Evolutionary conservation across 371 early-diverging fungal genomes (phyloP), one percentile per base, ranked within the genome.

Genomic region (Mucor mucedo): DNA sequence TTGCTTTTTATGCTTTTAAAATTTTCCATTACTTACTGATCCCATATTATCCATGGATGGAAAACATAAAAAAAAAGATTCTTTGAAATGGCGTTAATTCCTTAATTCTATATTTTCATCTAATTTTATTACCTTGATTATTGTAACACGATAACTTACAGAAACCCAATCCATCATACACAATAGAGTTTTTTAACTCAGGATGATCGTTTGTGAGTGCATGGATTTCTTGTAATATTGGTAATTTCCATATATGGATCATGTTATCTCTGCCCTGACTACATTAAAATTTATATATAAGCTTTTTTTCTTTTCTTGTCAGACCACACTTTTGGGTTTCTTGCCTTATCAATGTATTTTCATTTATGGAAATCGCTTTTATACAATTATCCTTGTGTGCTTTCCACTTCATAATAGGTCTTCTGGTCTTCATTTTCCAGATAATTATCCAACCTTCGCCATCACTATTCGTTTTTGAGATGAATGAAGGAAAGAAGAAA

Each of bases 211-310:
- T 45, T 32, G 42, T 21, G 21, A 9, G 28, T 14, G 48, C 27
- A 27, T n/a, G 6, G 48, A 47, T n/a, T 62, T 58, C 55, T 29
- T 62, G 55, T 14, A 63, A 41, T 5, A 39, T 45, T 2, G 50
- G 32, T 5, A 79, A 54, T 60, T 77, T 55, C 84, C 84, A 84
- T 13, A 80, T 58, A 62, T 82, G 68, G 28, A 84, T 73, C 42
- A 42, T 58, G 61, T 80, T 75, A 66, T 84, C 84, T 70, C 84
- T 65, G 5, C 84, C 82, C 42, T 84, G 82, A 58, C 84, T 84
- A 61, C 41, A 38, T 29, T 30, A 41, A 41, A 62, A 41, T 16
- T 16, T 55, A 47, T 65, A 49, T 44, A 50, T 63, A 38, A 55
- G 28, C 47, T 38, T 33, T 21, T 21, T 21, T 21, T 21, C 21